A percentile compares a stretch with the other conserved stretches of the same genome.
These are phyloP conservation scores for Ustilago crameri DNA, from an alignment of 1,284 basidiomycete genomes.

Conservation along the genomic window DNA sequence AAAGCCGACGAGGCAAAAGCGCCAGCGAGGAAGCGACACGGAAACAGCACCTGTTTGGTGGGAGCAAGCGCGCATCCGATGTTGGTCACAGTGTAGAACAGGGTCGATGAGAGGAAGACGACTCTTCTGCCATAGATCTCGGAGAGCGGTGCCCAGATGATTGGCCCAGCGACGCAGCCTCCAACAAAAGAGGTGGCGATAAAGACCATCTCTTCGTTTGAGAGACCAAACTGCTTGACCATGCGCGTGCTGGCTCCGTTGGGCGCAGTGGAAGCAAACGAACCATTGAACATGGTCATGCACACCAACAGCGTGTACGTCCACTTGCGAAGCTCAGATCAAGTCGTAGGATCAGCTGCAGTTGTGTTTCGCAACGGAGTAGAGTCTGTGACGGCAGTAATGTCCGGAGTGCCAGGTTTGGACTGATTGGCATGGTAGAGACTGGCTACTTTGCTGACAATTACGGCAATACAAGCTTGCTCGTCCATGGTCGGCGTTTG, in stretches of 20 bases:
- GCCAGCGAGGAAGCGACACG: constrained; percentile 36
- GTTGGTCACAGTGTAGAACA: constrained; percentile 25
- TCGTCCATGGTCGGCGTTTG: not conserved
- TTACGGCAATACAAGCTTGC: constrained; percentile 5
- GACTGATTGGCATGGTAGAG: constrained; percentile 6
- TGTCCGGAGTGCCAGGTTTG: not conserved
- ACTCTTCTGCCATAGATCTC: constrained; percentile 29
- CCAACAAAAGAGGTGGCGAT: constrained; percentile 41
- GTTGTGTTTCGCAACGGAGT: not conserved
- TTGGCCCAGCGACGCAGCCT: constrained; percentile 44
- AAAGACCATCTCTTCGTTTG: constrained; percentile 32
- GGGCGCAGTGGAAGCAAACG: constrained; percentile 41
- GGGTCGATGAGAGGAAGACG: constrained; percentile 16
- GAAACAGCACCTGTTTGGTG: constrained; percentile 29
- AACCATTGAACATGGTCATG: constrained; percentile 46
- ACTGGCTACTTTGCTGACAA: constrained; percentile 4
- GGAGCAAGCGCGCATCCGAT: constrained; percentile 32
- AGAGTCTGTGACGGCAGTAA: constrained; percentile 4
- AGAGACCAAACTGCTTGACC: constrained; percentile 16
- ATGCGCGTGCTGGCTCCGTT: constrained; percentile 30
- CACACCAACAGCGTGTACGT: constrained; percentile 27
- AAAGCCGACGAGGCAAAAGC: constrained; percentile 42
- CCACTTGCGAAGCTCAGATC: constrained; percentile 30
- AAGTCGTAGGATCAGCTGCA: constrained; percentile 5
- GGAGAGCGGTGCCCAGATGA: constrained; percentile 48